Evolutionary conservation across 2,329 filamentous ascomycete species (phyloP).

Genomic region (Arthroderma uncinatum): DNA sequence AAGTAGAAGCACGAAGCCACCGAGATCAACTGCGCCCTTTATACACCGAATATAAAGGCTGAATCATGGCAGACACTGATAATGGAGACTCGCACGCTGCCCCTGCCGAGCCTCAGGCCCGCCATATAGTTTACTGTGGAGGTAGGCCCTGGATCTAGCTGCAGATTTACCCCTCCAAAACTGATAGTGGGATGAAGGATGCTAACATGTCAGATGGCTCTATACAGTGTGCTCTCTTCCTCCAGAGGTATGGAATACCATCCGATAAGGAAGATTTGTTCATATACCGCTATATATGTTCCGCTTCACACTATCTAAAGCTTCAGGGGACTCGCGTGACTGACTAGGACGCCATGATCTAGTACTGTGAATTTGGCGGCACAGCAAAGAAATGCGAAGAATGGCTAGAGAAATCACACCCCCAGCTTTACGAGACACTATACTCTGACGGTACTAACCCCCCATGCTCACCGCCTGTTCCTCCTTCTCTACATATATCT

Average conservation of each 20-base stretch:
- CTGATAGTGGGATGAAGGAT: background rate
- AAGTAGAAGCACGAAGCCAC: background rate
- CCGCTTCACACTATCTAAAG: background rate
- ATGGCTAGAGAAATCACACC: constrained; percentile 71
- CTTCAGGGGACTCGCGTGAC: background rate
- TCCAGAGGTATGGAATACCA: constrained; percentile 49
- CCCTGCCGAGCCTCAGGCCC: constrained; percentile 36
- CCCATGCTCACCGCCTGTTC: no score
- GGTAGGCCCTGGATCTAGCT: constrained; percentile 31
- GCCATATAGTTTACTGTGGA: constrained; percentile 51
- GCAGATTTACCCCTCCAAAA: constrained; percentile 5
- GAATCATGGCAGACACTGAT: constrained; percentile 13
- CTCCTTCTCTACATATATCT: no score
- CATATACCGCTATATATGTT: background rate
- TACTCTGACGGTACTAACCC: constrained; percentile 64
- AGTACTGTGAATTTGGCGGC: constrained; percentile 99
- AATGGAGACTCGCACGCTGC: constrained; percentile 9
- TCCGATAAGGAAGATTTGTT: background rate
- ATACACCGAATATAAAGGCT: background rate
- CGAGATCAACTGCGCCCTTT: background rate
- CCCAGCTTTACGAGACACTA: constrained; percentile 61
- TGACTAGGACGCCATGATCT: constrained; percentile 17
- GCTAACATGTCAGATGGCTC: constrained; percentile 4
- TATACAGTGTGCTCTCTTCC: constrained; percentile 51
- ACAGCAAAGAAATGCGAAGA: constrained; percentile 95